Conservation (phyloP, 2,329 filamentous ascomycete genomes). For the Cladosporium sp. region DNA sequence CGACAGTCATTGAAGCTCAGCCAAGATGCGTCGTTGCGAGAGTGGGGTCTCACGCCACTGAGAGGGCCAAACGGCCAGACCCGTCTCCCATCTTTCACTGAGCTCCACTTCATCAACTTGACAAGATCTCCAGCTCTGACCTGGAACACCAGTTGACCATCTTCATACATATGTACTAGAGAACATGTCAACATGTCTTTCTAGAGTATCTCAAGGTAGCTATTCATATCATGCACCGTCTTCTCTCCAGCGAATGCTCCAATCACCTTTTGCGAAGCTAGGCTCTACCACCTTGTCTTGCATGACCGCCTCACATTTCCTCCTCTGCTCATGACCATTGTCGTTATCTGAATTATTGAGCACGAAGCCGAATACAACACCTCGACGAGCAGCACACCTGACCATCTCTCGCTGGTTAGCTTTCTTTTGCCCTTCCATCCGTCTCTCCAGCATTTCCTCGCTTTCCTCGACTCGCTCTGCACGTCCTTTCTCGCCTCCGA, state of each 20-base stretch:
- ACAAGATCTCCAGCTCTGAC: too few relatives aligned
- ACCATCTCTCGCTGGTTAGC: constrained; percentile 55
- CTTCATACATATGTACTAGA: too few relatives aligned
- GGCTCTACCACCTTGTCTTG: constrained; percentile 55
- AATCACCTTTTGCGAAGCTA: constrained; percentile 59
- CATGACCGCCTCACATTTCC: constrained; percentile 55
- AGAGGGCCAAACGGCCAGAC: too few relatives aligned
- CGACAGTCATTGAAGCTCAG: too few relatives aligned
- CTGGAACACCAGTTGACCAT: too few relatives aligned
- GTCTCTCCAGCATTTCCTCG: constrained; percentile 47
- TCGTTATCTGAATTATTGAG: constrained; percentile 11
- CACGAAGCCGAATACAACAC: constrained; percentile 53
- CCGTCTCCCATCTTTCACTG: too few relatives aligned
- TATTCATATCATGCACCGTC: too few relatives aligned
- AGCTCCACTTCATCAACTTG: too few relatives aligned
- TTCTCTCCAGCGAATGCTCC: constrained; percentile 30
- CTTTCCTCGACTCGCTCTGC: constrained; percentile 52
- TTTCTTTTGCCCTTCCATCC: constrained; percentile 45
- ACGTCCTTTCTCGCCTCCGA: constrained; percentile 52
- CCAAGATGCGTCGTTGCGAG: too few relatives aligned
- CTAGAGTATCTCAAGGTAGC: too few relatives aligned
- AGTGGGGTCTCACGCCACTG: too few relatives aligned
- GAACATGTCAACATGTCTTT: too few relatives aligned
- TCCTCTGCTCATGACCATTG: constrained; percentile 14
- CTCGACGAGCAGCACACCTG: constrained; percentile 57